Base-by-base conservation (phyloP, 208 protist species). In the Leptomonas pyrrhocoris region DNA sequence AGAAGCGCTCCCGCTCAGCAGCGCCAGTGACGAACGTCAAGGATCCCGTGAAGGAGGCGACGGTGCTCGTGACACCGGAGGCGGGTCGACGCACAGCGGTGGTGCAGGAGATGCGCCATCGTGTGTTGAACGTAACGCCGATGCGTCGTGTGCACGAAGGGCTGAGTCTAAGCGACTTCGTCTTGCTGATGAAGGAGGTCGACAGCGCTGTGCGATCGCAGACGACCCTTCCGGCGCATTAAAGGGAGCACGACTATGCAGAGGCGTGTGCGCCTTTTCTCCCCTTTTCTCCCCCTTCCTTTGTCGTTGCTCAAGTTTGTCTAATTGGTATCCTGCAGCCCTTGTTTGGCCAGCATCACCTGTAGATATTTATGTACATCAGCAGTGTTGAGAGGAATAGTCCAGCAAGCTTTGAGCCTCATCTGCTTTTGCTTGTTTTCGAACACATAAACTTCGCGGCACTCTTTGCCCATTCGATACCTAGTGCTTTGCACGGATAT, bases 91-190 rank as follows among this genome's bases (percentile, higher is more conserved):
- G 67, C 27, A 73, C 81, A 15, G 74, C 76, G 6, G 54, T 71
- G 38, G 76, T 82, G 64, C 72, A 83, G 58, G 72, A 71, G 61
- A 82, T 86, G 76, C 59, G 64, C 43, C 67, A 77, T 53, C 76
- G 73, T 27, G 81, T 83, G 9, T 68, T 65, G 27, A 78, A 57
- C 27, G 81, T 87, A 31, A 87, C 79, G 13, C 81, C 81, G 21
- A 87, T 87, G 81, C 77, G 75, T 0, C 81, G 81, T 42, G 73
- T 87, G 28, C 81, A 87, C 65, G 81, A 87, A 28, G 81, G 81
- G 21, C 49, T 87, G 34, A 83, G 74, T 42, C 34, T 87, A 25
- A 67, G 67, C 21, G 77, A 87, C 50, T 74, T 87, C 58, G 54
- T 73, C 30, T 46, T 60, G 30, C 67, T 87, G 9, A 68, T 87